A percentile compares a stretch with the other conserved stretches of the same genome.
These are phyloP conservation scores for Phialophora macrospora DNA, from an alignment of 2,329 filamentous ascomycete species.

Conservation along the genomic window DNA sequence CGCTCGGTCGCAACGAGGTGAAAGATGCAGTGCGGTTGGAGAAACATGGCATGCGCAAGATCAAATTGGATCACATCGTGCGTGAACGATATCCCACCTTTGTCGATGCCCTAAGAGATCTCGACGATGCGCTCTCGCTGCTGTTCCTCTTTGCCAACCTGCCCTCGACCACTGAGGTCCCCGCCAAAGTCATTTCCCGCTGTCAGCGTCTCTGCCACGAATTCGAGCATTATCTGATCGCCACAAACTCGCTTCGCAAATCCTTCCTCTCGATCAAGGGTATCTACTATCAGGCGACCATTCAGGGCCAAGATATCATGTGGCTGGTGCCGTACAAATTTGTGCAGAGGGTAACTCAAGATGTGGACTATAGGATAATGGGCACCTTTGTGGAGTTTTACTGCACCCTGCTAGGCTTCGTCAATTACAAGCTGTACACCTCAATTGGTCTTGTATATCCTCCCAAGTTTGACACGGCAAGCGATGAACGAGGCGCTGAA, in stretches of 20 bases:
- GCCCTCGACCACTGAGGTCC: conserved; percentile 84
- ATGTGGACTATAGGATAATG: conserved; percentile 99
- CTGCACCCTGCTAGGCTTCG: conserved; percentile 90
- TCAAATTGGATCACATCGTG: conserved; percentile 94
- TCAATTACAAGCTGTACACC: conserved; percentile 95
- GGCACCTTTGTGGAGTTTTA: conserved; percentile 99
- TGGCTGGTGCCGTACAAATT: conserved; percentile 99
- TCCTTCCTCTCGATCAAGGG: conserved; percentile 98
- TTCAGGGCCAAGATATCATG: conserved; percentile 93
- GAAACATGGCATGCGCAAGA: conserved; percentile 84
- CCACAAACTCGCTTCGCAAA: conserved; percentile 87
- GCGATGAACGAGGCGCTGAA: conserved; percentile 88
- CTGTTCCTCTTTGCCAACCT: conserved; percentile 97
- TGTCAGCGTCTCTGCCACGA: conserved; percentile 93
- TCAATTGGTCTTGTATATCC: conserved; percentile 91
- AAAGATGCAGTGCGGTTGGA: conserved; percentile 86
- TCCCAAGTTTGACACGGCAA: conserved; percentile 84
- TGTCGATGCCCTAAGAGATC: conserved; percentile 86
- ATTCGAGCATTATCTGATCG: conserved; percentile 97
- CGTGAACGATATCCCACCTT: conserved; percentile 98
- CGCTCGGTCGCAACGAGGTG: conserved; percentile 88
- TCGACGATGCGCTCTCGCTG: conserved; percentile 96
- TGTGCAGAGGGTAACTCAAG: conserved; percentile 89
- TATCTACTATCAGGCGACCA: conserved; percentile 98
- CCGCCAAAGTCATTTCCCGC: conserved; percentile 91